phyloP scores from a whole-genome alignment of 352 stramenopile genomes.

The Pythium biforme region DNA sequence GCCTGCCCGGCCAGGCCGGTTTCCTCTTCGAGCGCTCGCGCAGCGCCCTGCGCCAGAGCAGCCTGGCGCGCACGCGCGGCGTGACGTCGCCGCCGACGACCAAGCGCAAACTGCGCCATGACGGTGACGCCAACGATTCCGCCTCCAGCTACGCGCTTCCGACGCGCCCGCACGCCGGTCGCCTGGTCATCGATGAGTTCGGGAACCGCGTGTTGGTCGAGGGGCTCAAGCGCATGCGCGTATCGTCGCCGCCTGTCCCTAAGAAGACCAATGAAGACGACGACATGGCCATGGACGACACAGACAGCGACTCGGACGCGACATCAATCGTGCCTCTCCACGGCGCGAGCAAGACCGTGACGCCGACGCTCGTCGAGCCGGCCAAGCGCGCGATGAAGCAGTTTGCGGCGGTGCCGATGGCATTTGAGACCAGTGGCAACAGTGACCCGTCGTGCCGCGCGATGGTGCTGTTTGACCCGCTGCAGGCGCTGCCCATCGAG shows the following conservation, averaged over 20 bases:
- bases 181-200: conserved; percentile 14
- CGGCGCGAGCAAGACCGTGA: not conserved
- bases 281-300: conserved; percentile 40
- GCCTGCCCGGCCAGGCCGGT: conserved; percentile 34
- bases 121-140: conserved; percentile 13
- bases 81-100: conserved; percentile 8
- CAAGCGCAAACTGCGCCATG: conserved; percentile 44
- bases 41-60: conserved; percentile 41
- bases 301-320: conserved; percentile 16
- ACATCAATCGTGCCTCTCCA: conserved; percentile 15
- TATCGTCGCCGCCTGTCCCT: conserved; percentile 44
- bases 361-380: conserved; percentile 7
- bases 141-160: not conserved
- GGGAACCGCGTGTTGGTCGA: conserved; percentile 42
- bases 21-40: conserved; percentile 45
- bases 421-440: not conserved
- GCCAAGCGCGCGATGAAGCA: conserved; percentile 3
- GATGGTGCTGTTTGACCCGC: conserved; percentile 61
- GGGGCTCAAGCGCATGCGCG: conserved; percentile 69
- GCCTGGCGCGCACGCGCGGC: conserved; percentile 41
- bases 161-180: not conserved
- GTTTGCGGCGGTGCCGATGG: conserved; percentile 20
- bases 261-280: conserved; percentile 11
- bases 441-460: conserved; percentile 27
- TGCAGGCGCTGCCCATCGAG: conserved; percentile 18